Base-by-base conservation (phyloP, 2,329 filamentous ascomycete genomes). In the Ceratocystis colombiana region DNA sequence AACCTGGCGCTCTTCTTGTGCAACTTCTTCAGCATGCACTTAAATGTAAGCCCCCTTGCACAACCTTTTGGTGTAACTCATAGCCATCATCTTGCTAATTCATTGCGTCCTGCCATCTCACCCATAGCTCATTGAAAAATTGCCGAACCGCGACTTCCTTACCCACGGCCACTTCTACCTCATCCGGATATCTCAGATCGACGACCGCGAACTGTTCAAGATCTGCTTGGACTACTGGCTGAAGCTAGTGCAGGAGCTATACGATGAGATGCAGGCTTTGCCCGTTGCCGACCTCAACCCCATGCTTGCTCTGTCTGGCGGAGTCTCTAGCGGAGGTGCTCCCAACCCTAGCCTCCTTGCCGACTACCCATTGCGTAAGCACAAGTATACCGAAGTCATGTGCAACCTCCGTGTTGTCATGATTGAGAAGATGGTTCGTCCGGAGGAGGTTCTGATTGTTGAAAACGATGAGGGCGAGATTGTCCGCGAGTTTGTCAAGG, bases 401-500 rank as follows among this genome's bases (percentile, higher is more conserved):
- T 93, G 93, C 8, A 97, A 96, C 75, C 81, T 99, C 67, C 88
- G 94, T 70, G 88, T 93, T 28, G 94, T 99, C 70, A 99, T 99
- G 94, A 97, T 99, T 69, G 94, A 99, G 79, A 96, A 96, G 81
- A 99, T 99, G 94, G 94, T 99, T 41, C 85, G 92, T 55, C 94
- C 94, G 0, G 94, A 99, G 77, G 95, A 99, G 77, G 95, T 99
- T 7, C 77, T 99, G 71, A 95, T 99, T 73, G 94, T 99, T n/a
- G 94, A 99, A 77, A 99, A 99, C 75, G 94, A 99, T 69, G 94
- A 99, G 77, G 94, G 95, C 69, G 94, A 99, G 75, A 99, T 99
- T 71, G 94, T 99, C 37, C 90, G 94, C 71, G 94, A 99, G 73
- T 99, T 99, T 70, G 94, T 99, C 74, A 99, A 99, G 80, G 94